Conservation (phyloP, 2,329 filamentous ascomycete genomes). For the Coleophoma crateriformis region DNA sequence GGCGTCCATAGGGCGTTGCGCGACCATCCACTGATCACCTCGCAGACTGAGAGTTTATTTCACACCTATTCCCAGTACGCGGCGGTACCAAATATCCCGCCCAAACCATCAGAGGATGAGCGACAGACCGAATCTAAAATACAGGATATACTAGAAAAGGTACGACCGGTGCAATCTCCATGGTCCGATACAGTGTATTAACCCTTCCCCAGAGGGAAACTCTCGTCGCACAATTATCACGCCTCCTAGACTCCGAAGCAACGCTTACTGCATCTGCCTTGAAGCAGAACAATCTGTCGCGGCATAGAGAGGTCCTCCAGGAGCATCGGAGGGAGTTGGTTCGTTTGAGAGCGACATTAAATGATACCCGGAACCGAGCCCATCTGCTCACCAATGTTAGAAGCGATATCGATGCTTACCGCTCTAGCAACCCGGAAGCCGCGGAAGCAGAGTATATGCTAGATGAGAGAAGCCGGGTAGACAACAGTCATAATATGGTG, state of each 20-base stretch:
- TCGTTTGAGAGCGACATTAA: conserved; percentile 67
- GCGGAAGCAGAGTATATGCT: conserved; percentile 97
- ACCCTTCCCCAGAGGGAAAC: conserved; percentile 62
- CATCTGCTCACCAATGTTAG: conserved; percentile 89
- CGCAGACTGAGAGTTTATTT: conserved; percentile 76
- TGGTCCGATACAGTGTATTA: conserved; percentile 2
- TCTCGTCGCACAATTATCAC: conserved; percentile 74
- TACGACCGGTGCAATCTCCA: conserved; percentile 29
- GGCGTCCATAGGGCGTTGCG: conserved; percentile 2
- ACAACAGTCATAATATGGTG: conserved; percentile 83
- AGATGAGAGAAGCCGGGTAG: conserved; percentile 77
- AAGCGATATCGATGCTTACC: conserved; percentile 87
- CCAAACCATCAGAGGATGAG: conserved; percentile 83
- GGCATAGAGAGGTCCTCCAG: conserved; percentile 83
- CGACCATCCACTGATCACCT: conserved; percentile 9
- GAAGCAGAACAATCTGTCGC: conserved; percentile 93
- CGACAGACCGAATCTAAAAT: conserved; percentile 72
- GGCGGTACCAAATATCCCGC: conserved; percentile 69
- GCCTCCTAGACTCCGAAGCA: conserved; percentile 89
- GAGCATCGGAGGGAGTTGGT: conserved; percentile 81
- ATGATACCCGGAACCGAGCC: conserved; percentile 75
- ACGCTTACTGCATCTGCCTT: conserved; percentile 81
- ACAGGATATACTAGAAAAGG: conserved; percentile 78
- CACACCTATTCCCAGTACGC: conserved; percentile 90
- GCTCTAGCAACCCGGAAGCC: conserved; percentile 70